A percentile compares a stretch with the other conserved stretches of the same genome.
phyloP scores from a whole-genome alignment of 495 filamentous ascomycete genomes.

The Talaromyces proteolyticus region DNA sequence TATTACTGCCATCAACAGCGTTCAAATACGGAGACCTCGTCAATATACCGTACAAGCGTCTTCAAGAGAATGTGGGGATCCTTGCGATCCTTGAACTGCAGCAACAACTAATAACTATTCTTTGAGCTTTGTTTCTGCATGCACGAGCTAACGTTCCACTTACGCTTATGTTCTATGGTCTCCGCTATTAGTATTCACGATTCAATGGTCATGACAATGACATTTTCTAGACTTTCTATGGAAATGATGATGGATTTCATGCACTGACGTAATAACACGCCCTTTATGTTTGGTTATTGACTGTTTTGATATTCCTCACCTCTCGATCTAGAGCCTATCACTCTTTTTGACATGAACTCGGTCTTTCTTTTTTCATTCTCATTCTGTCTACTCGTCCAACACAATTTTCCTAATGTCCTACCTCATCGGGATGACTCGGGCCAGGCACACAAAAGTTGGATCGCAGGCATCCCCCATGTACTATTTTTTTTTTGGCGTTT shows the following conservation, averaged over 20 bases:
- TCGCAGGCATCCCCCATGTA: not conserved
- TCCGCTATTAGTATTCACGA: not conserved
- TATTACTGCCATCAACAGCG: not conserved
- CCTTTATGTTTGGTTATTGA: not conserved
- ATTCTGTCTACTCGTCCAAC: not conserved
- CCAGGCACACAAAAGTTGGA: not conserved
- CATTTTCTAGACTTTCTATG: not conserved
- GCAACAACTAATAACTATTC: slow-evolving; percentile 7
- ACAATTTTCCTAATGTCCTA: not conserved
- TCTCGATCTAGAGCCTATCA: too few relatives aligned
- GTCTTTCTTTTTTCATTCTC: not conserved
- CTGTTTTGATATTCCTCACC: not conserved
- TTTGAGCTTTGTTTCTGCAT: not conserved
- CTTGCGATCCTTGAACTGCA: slow-evolving; percentile 20
- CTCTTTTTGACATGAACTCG: too few relatives aligned
- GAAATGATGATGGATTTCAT: not conserved
- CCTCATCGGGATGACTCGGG: not conserved
- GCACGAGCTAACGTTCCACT: slow-evolving; percentile 1
- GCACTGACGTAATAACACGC: not conserved
- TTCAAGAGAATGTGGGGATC: slow-evolving; percentile 26
- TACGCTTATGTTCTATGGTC: slow-evolving; percentile 1
- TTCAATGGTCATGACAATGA: slow-evolving; percentile 7
- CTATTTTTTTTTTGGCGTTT: not conserved
- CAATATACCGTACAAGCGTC: slow-evolving; percentile 15
- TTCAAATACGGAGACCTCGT: slow-evolving; percentile 4